Evolutionary conservation across 2,329 filamentous ascomycete species (phyloP).

Genomic region (Zasmidium citrigriseum): DNA sequence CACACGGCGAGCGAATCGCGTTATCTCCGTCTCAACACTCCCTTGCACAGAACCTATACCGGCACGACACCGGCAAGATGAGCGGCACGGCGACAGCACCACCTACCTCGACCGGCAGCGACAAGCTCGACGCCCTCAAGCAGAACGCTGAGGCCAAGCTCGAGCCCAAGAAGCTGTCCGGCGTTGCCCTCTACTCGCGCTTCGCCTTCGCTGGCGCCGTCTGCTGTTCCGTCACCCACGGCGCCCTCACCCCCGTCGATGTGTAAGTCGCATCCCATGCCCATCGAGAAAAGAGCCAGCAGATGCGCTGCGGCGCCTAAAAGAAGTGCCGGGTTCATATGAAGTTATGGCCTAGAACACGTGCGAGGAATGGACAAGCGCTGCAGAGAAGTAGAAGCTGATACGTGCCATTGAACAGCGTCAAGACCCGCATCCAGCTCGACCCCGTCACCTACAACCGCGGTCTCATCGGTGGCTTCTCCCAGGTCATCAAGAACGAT

Average conservation of each 20-base stretch:
- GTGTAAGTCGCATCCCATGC: conserved; percentile 70
- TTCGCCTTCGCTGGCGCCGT: conserved; percentile 97
- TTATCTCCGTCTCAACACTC: neutral
- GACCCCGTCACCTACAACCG: conserved; percentile 87
- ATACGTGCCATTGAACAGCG: conserved; percentile 54
- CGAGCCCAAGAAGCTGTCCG: conserved; percentile 58
- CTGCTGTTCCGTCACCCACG: conserved; percentile 98
- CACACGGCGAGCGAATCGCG: neutral
- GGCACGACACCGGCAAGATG: conserved; percentile 34
- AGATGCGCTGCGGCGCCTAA: too few relatives aligned
- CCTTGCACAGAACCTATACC: neutral
- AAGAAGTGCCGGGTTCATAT: too few relatives aligned
- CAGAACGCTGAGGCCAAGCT: conserved; percentile 45
- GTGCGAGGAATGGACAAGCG: neutral
- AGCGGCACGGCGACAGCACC: conserved; percentile 41
- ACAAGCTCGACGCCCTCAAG: conserved; percentile 56
- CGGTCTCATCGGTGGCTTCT: conserved; percentile 83
- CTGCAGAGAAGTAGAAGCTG: conserved; percentile 11
- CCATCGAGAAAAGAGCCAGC: neutral
- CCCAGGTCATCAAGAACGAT: conserved; percentile 79
- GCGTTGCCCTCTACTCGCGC: conserved; percentile 81
- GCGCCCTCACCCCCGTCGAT: conserved; percentile 95
- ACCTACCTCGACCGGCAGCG: conserved; percentile 51
- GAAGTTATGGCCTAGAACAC: neutral
- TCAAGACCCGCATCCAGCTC: conserved; percentile 95